phyloP scores from a whole-genome alignment of 2,329 filamentous ascomycete species.

The Aspergillus nomiae region DNA sequence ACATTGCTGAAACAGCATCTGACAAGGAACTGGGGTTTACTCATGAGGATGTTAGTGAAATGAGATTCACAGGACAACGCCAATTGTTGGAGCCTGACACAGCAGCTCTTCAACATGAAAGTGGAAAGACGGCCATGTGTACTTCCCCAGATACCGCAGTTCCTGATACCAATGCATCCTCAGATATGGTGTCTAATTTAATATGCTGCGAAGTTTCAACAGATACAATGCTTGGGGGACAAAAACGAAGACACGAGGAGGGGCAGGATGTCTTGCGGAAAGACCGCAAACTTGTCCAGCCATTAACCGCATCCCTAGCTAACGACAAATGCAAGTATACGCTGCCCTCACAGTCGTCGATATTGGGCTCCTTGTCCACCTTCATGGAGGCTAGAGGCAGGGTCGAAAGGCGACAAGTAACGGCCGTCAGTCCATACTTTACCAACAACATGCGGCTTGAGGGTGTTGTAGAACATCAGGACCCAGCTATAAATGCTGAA shows the following conservation, averaged over 20 bases:
- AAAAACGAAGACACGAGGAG: not conserved
- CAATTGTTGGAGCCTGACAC: not conserved
- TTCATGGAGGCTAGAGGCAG: constrained; percentile 54
- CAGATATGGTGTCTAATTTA: not conserved
- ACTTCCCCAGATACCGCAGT: no score
- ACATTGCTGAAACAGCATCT: no score
- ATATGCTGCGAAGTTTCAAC: not conserved
- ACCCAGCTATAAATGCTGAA: not conserved
- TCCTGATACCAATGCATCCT: not conserved
- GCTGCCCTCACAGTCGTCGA: constrained; percentile 23
- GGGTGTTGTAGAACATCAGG: not conserved
- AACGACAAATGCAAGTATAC: not conserved
- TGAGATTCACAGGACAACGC: not conserved
- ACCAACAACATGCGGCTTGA: not conserved
- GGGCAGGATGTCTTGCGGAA: not conserved
- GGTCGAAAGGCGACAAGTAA: constrained; percentile 27
- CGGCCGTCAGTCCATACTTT: constrained; percentile 31
- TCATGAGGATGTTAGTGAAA: not conserved
- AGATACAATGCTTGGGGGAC: not conserved
- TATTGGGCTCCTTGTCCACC: constrained; percentile 48
- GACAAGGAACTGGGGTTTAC: not conserved
- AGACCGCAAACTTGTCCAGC: not conserved
- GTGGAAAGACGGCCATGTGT: not conserved
- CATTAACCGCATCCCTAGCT: not conserved
- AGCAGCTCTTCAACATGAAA: not conserved